These are phyloP conservation scores for Larix kaempferi DNA, from an alignment of 75 land plant species.

Conservation along the genomic window DNA sequence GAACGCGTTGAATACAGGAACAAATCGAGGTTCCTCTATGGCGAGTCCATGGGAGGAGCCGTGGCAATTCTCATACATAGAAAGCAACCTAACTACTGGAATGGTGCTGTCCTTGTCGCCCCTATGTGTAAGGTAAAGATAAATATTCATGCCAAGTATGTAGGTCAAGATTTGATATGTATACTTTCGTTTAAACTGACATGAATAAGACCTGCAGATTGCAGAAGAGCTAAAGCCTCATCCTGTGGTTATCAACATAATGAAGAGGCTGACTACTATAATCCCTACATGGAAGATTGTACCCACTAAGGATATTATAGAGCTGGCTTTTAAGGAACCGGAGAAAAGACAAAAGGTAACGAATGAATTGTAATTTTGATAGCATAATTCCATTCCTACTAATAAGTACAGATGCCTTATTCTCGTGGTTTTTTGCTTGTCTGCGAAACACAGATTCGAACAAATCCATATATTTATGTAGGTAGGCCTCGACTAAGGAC, in stretches of 20 bases:
- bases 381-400: neutral
- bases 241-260: conserved; percentile 35
- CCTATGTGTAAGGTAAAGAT: conserved; percentile 90
- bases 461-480: conserved; percentile 71
- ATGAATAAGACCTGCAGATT: conserved; percentile 28
- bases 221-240: conserved; percentile 62
- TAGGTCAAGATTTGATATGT: neutral
- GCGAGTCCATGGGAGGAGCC: conserved; percentile 94
- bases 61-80: conserved; percentile 53
- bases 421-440: too few species aligned
- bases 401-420: neutral
- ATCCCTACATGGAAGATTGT: conserved; percentile 63
- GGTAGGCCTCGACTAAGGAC: conserved; percentile 73
- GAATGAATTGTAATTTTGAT: neutral
- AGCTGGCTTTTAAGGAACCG: conserved; percentile 31
- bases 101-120: conserved; percentile 71
- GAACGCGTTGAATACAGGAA: conserved; percentile 52
- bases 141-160: neutral
- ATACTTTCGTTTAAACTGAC: neutral
- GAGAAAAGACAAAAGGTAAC: conserved; percentile 40
- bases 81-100: conserved; percentile 60
- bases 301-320: conserved; percentile 44
- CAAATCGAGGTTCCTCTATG: conserved; percentile 70
- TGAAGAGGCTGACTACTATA: conserved; percentile 18
- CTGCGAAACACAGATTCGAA: conserved; percentile 41